These are phyloP conservation scores for Laguncularia racemosa DNA, from an alignment of 345 rosid genomes.

Conservation along the genomic window DNA sequence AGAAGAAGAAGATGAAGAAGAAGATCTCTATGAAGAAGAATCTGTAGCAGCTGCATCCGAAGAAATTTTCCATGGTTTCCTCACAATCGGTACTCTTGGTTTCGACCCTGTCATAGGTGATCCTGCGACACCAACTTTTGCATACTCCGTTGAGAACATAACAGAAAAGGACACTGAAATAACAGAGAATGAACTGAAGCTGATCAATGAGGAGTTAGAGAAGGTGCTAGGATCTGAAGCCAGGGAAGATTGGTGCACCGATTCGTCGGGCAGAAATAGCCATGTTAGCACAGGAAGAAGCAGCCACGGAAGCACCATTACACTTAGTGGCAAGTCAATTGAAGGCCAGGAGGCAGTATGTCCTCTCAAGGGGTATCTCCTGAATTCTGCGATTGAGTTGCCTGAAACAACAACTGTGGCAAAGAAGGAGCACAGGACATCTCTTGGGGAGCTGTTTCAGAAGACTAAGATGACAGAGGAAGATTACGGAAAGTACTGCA, in stretches of 20 bases:
- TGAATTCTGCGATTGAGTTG: constrained; percentile 58
- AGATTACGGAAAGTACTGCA: constrained; percentile 24
- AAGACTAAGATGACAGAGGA: constrained; percentile 55
- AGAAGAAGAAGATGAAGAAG: constrained; percentile 34
- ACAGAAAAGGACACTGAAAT: constrained; percentile 66
- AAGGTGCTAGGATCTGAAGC: constrained; percentile 54
- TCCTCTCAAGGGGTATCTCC: constrained; percentile 68
- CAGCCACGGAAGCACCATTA: constrained; percentile 69
- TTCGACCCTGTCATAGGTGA: constrained; percentile 6
- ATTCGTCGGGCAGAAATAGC: constrained; percentile 47
- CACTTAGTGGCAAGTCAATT: constrained; percentile 55
- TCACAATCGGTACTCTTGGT: constrained; percentile 75
- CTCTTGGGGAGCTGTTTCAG: constrained; percentile 77
- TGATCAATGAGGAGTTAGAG: constrained; percentile 66
- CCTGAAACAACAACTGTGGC: constrained; percentile 47
- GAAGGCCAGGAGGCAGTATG: constrained; percentile 54
- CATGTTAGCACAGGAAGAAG: constrained; percentile 70
- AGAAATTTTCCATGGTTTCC: constrained; percentile 76
- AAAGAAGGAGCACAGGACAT: constrained; percentile 64
- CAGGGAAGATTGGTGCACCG: constrained; percentile 45
- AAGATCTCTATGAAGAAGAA: constrained; percentile 39
- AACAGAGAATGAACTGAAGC: constrained; percentile 65
- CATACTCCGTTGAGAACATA: constrained; percentile 50
- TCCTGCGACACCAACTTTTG: constrained; percentile 59
- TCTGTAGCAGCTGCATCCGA: constrained; percentile 32